phyloP scores from a whole-genome alignment of 345 rosid genomes.

The Aethionema arabicum region DNA sequence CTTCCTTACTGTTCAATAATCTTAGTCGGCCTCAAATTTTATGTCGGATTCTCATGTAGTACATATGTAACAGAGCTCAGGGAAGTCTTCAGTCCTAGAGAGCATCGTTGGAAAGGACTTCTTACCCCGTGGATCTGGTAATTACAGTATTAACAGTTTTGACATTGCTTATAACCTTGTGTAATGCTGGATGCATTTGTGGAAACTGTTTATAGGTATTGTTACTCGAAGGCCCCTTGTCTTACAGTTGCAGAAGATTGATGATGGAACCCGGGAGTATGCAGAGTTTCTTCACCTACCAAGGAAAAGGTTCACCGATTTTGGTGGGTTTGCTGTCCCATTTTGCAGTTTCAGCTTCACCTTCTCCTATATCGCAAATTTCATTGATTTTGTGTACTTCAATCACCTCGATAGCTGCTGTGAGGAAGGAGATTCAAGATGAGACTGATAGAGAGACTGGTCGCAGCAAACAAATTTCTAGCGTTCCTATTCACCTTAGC shows the following conservation, averaged over 20 bases:
- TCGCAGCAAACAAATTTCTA: slow-evolving; percentile 77
- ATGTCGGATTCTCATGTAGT: slow-evolving; percentile 12
- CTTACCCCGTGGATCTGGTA: slow-evolving; percentile 99
- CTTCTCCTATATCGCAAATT: background rate
- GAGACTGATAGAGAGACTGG: slow-evolving; percentile 99
- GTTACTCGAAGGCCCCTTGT: slow-evolving; percentile 98
- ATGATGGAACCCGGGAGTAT: slow-evolving; percentile 89
- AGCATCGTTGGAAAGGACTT: slow-evolving; percentile 97
- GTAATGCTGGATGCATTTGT: background rate
- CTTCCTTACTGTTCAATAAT: background rate
- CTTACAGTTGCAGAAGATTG: slow-evolving; percentile 93
- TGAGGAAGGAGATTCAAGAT: slow-evolving; percentile 97
- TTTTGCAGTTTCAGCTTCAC: slow-evolving; percentile 3
- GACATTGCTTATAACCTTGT: background rate
- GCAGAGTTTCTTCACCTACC: slow-evolving; percentile 97
- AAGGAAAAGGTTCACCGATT: slow-evolving; percentile 80
- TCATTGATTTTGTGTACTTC: background rate
- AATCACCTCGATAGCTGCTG: slow-evolving; percentile 63
- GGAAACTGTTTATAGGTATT: slow-evolving; percentile 57
- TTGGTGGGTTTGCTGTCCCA: slow-evolving; percentile 45
- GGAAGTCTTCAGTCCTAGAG: slow-evolving; percentile 97
- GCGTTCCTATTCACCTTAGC: slow-evolving; percentile 97
- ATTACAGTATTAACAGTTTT: slow-evolving; percentile 3
- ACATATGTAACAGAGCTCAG: slow-evolving; percentile 67
- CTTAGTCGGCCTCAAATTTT: background rate